Evolutionary conservation across 495 filamentous ascomycete species (phyloP), one percentile per base, ranked within the genome.

Genomic region (Hyaloscypha hepaticicola): DNA sequence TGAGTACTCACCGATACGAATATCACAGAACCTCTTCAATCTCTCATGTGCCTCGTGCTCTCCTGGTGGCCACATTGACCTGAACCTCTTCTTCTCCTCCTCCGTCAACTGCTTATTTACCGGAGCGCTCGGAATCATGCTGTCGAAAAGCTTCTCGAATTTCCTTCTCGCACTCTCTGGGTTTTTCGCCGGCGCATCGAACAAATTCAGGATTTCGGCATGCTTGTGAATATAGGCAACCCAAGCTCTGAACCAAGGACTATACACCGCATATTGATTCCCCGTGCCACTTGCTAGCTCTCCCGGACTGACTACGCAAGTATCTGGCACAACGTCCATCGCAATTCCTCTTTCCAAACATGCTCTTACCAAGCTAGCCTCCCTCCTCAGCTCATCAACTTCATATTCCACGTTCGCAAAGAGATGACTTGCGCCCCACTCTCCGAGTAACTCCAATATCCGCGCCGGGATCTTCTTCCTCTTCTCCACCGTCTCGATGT

Each of bases 201-300:
- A 84, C 0, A 83, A 68, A 41, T 86, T 78, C 0, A 97, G 76
- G 2, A 89, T 75, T 11, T 89, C 82, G 0, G 83, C 83, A 68
- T 95, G 85, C 16, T 81, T 75, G 55, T 93, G 85, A 12, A 96
- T 64, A 65, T 91, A 85, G 6, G 82, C 78, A 24, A 91, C 69
- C 93, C 93, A 97, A 0, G 89, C 70, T 19, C 87, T 77, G 71
- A 82, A 93, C 92, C 91, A 97, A 0, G 92, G 93, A 2, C 77
- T 87, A 66, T 94, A 96, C 1, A 96, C 90, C 0, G 90, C 82
- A 72, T 96, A 97, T 73, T 93, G 92, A 24, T 83, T 89, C 9
- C 91, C 90, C 6, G 77, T 78, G 9, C 87, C 84, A 9, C 80
- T 88, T 7, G 69, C 69, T 24, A 97, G 72, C 55, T 77, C 73